Conservation (phyloP, 768 basidiomycete genomes). For the Boletus vinaceobasis region DNA sequence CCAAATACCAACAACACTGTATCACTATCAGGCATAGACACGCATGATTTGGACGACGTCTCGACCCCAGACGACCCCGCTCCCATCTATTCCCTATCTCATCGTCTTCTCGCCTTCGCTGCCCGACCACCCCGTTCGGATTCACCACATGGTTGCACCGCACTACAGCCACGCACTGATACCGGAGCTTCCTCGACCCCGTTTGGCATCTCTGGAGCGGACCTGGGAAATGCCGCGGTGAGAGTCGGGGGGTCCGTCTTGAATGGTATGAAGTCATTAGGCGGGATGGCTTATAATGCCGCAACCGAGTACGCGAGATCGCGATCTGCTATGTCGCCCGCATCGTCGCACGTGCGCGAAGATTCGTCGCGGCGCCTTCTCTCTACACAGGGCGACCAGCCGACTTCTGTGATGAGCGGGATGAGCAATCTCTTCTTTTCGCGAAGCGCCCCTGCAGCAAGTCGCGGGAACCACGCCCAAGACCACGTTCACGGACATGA, state of each 20-base stretch:
- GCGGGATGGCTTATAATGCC: conserved; percentile 57
- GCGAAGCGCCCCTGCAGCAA: conserved; percentile 56
- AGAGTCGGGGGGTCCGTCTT: conserved; percentile 61
- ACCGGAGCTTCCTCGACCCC: conserved; percentile 23
- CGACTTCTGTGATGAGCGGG: conserved; percentile 24
- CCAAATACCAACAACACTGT: conserved; percentile 37
- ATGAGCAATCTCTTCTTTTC: conserved; percentile 49
- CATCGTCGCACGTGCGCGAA: conserved; percentile 5
- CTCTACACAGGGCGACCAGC: conserved; percentile 20
- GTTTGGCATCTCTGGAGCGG: conserved; percentile 42
- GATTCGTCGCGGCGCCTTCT: conserved; percentile 16
- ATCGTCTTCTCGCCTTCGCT: conserved; percentile 62
- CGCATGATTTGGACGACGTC: conserved; percentile 16
- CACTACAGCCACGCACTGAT: conserved; percentile 22
- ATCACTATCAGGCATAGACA: conserved; percentile 37
- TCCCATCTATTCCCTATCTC: conserved; percentile 60
- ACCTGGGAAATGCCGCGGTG: conserved; percentile 52
- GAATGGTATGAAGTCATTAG: conserved; percentile 60
- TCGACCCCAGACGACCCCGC: conserved; percentile 24
- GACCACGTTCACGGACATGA: conserved; percentile 6
- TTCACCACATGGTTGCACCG: conserved; percentile 14
- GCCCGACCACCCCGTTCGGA: conserved; percentile 32
- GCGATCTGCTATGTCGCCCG: conserved; percentile 14
- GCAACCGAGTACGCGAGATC: conserved; percentile 40
- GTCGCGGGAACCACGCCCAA: conserved; percentile 10